phyloP scores from a whole-genome alignment of 1,139 yeast species.

The Geotrichum citri-aurantii region DNA sequence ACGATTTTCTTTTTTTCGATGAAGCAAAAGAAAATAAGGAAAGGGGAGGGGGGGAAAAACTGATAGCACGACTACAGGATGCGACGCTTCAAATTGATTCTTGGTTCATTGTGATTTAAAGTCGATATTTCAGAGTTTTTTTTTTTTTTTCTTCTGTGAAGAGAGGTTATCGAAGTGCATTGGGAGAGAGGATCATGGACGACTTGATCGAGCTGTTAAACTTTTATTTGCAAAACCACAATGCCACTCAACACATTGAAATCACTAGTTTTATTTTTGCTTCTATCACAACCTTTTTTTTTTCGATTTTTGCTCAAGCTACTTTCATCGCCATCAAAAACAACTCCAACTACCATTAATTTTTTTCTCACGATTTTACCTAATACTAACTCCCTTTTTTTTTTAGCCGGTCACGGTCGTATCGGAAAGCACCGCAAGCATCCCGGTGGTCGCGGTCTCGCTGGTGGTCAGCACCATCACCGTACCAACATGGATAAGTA shows the following conservation, averaged over 20 bases:
- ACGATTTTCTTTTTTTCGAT: too few relatives aligned
- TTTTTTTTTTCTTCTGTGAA: too few relatives aligned
- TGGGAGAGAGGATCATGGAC: not conserved
- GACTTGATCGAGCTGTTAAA: not conserved
- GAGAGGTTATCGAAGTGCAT: too few relatives aligned
- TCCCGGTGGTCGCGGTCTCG: slow-evolving; percentile 99
- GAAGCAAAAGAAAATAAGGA: too few relatives aligned
- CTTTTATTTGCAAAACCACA: not conserved
- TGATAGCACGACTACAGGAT: too few relatives aligned
- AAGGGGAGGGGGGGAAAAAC: too few relatives aligned
- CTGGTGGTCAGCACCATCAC: slow-evolving; percentile 99
- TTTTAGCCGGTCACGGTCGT: slow-evolving; percentile 99
- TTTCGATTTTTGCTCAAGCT: not conserved
- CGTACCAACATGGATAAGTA: slow-evolving; percentile 95
- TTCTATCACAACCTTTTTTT: too few relatives aligned
- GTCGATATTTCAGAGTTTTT: too few relatives aligned
- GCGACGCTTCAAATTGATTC: too few relatives aligned
- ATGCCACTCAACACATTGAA: not conserved
- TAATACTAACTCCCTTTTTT: slow-evolving; percentile 21
- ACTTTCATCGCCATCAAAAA: not conserved
- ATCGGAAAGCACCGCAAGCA: slow-evolving; percentile 99
- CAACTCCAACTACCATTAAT: not conserved
- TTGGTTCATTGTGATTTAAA: too few relatives aligned
- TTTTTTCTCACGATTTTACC: not conserved
- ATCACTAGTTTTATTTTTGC: not conserved